A percentile compares a stretch with the other conserved stretches of the same genome.
These are phyloP conservation scores for Tinospora cordifolia DNA, from an alignment of 164 flowering plant species.

Conservation along the genomic window DNA sequence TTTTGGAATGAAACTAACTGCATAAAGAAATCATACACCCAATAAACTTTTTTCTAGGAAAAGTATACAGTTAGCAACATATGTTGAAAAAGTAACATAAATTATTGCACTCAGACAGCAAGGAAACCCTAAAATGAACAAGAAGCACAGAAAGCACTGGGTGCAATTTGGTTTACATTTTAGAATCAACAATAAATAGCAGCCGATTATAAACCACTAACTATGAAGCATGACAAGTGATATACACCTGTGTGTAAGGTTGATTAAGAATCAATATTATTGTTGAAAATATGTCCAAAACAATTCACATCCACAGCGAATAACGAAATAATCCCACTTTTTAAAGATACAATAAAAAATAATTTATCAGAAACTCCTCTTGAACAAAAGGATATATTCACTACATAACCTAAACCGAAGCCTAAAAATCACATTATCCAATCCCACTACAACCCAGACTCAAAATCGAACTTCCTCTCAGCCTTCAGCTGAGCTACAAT, in stretches of 20 bases:
- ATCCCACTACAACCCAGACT: too few species aligned
- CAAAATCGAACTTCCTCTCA: too few species aligned
- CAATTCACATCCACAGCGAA: not conserved
- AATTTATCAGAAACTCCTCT: not conserved
- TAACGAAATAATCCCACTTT: not conserved
- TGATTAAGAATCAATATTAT: not conserved
- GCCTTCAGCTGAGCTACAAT: too few species aligned
- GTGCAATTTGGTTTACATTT: too few species aligned
- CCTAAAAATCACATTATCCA: too few species aligned
- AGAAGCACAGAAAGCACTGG: too few species aligned
- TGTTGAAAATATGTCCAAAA: not conserved
- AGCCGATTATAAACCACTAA: not conserved
- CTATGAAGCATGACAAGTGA: not conserved
- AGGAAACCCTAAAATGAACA: too few species aligned
- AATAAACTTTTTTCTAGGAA: not conserved
- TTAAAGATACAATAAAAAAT: not conserved
- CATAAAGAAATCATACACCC: not conserved
- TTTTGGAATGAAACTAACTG: not conserved
- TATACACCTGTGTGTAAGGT: too few species aligned
- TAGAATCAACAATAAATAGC: too few species aligned
- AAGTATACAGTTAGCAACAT: not conserved
- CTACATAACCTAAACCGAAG: too few species aligned
- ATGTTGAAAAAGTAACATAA: not conserved
- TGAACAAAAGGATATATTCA: too few species aligned
- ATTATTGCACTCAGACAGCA: too few species aligned